These are phyloP conservation scores for Mesembryanthemum crystallinum DNA, from an alignment of 148 eudicot species.

Conservation along the genomic window DNA sequence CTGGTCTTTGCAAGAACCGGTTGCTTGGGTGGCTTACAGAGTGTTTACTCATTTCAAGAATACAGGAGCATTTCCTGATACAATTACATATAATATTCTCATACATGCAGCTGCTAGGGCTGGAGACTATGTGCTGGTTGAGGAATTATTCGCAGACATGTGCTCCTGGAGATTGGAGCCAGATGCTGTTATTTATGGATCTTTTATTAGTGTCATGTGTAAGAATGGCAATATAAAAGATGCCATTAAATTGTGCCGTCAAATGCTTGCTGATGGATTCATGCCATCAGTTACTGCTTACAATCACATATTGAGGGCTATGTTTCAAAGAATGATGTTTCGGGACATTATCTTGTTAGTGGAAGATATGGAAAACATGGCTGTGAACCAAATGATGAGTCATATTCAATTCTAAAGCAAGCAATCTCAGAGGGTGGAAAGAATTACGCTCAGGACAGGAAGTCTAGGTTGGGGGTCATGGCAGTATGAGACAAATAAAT, in stretches of 20 bases:
- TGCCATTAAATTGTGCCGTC: conserved; percentile 33
- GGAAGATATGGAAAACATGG: conserved; percentile 41
- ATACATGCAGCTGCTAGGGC: conserved; percentile 37
- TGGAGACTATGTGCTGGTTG: conserved; percentile 31
- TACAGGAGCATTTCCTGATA: conserved; percentile 39
- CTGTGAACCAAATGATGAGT: conserved; percentile 42
- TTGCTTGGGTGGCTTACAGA: conserved; percentile 31
- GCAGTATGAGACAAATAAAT: not conserved
- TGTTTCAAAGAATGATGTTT: conserved; percentile 39
- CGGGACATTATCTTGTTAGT: conserved; percentile 29
- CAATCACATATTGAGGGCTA: conserved; percentile 42
- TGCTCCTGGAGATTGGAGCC: conserved; percentile 37
- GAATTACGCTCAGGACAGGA: conserved; percentile 24
- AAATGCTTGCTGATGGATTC: conserved; percentile 36
- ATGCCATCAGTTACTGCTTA: conserved; percentile 38
- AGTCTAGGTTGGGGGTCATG: conserved; percentile 16
- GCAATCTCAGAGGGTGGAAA: conserved; percentile 34
- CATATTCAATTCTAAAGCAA: conserved; percentile 32
- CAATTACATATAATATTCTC: conserved; percentile 48
- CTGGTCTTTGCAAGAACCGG: conserved; percentile 45
- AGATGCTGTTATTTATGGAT: conserved; percentile 39
- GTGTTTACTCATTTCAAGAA: conserved; percentile 33
- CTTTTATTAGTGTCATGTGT: conserved; percentile 35
- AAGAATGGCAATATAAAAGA: conserved; percentile 36
- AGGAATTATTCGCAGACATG: conserved; percentile 37